phyloP scores from a whole-genome alignment of 495 filamentous ascomycete species.

The Monascus purpureus region DNA sequence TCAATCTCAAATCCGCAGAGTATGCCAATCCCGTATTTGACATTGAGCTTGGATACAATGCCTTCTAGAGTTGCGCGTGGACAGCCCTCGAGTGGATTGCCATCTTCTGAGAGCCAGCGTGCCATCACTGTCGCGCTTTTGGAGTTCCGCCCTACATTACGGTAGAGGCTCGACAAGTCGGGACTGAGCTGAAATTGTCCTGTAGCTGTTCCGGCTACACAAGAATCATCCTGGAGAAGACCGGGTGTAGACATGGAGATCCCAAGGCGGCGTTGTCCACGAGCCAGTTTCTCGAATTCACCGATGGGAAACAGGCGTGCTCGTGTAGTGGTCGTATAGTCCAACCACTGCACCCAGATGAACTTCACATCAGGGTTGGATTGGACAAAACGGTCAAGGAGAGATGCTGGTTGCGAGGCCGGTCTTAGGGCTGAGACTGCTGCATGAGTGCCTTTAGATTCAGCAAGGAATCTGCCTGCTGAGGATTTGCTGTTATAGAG shows the following conservation, averaged over 20 bases:
- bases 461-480: too few species aligned
- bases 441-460: too few species aligned
- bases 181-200: constrained; percentile 50
- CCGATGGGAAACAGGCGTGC: constrained; percentile 55
- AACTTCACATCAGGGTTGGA: constrained; percentile 31
- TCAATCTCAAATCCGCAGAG: constrained; percentile 75
- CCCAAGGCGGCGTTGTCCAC: constrained; percentile 36
- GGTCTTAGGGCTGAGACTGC: too few species aligned
- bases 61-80: constrained; percentile 42
- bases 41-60: constrained; percentile 30
- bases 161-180: constrained; percentile 41
- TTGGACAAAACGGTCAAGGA: constrained; percentile 13
- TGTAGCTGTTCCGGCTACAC: constrained; percentile 22
- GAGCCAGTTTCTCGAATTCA: constrained; percentile 45
- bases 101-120: constrained; percentile 36
- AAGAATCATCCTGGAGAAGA: constrained; percentile 37
- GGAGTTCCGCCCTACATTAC: constrained; percentile 33
- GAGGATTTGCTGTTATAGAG: constrained; percentile 6
- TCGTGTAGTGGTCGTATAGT: constrained; percentile 59
- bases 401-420: too few species aligned
- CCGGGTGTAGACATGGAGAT: constrained; percentile 40
- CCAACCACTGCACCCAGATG: constrained; percentile 63
- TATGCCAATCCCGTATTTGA: constrained; percentile 33
- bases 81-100: constrained; percentile 27
- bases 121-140: constrained; percentile 43